Percentiles rank a stretch among this genome's conserved stretches.
phyloP scores from a whole-genome alignment of 1,139 yeast genomes.

The Taphrina sp. region DNA sequence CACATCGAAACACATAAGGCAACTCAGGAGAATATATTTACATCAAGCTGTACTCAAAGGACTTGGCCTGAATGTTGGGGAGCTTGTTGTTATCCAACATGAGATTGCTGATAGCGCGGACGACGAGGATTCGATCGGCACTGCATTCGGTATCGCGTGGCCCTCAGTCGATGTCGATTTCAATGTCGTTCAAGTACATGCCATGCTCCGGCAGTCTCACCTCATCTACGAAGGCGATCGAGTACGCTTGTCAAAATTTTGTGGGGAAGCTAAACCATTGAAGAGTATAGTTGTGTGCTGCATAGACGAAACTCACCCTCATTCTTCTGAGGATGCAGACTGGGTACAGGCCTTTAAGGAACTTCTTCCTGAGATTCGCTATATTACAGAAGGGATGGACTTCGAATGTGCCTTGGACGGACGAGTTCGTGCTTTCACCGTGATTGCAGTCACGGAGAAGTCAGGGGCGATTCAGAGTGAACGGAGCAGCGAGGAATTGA shows the following conservation, averaged over 20 bases:
- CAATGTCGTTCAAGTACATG: constrained; percentile 21
- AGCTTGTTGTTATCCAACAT: constrained; percentile 21
- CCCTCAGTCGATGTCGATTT: constrained; percentile 12
- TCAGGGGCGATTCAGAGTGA: neutral
- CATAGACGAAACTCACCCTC: constrained; percentile 12
- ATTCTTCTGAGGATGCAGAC: constrained; percentile 4
- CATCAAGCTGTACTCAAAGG: constrained; percentile 27
- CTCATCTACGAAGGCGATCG: constrained; percentile 33
- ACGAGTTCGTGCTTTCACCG: constrained; percentile 15
- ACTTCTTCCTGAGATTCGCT: constrained; percentile 17
- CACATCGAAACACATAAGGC: constrained; percentile 17
- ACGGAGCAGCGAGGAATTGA: constrained; percentile 12
- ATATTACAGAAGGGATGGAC: constrained; percentile 29
- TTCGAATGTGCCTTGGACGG: constrained; percentile 18
- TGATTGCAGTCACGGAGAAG: neutral
- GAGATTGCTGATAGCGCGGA: constrained; percentile 15
- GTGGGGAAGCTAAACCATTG: constrained; percentile 1
- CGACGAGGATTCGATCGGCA: constrained; percentile 19
- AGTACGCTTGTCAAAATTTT: constrained; percentile 25
- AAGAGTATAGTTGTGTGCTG: constrained; percentile 20
- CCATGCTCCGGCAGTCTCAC: constrained; percentile 26
- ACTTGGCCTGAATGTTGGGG: constrained; percentile 14
- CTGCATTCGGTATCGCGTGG: constrained; percentile 29
- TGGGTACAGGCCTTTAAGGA: constrained; percentile 19
- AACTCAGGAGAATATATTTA: constrained; percentile 19